Conservation (phyloP, 1,284 basidiomycete genomes). For the Pholiota adiposa region DNA sequence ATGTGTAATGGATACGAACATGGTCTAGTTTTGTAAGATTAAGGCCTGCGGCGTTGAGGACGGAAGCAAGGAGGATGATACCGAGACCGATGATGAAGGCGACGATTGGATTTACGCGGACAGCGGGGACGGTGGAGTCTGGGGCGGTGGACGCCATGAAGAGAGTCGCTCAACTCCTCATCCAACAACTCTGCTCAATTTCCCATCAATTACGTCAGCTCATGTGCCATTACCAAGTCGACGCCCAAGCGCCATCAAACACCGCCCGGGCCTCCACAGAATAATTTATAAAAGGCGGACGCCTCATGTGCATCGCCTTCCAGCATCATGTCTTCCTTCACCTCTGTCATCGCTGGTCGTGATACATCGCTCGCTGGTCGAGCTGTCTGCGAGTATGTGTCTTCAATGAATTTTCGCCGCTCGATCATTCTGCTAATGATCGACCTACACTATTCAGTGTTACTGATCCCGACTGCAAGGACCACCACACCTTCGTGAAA, state of each 20-base stretch:
- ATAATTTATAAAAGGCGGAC: neutral
- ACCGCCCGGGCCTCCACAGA: neutral
- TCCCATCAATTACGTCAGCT: constrained; percentile 10
- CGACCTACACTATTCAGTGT: neutral
- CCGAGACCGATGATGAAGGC: constrained; percentile 82
- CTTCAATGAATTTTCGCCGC: neutral
- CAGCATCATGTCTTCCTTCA: neutral
- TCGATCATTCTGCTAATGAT: neutral
- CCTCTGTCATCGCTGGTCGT: constrained; percentile 8
- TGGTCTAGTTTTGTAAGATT: constrained; percentile 87
- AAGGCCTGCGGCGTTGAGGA: constrained; percentile 84
- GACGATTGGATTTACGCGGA: constrained; percentile 58
- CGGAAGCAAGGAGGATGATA: constrained; percentile 78
- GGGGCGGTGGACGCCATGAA: constrained; percentile 18
- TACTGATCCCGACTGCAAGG: neutral
- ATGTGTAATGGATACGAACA: constrained; percentile 42
- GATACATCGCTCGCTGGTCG: constrained; percentile 4
- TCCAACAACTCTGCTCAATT: neutral
- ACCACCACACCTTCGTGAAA: neutral
- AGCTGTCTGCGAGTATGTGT: constrained; percentile 7
- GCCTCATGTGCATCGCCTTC: neutral
- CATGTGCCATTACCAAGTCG: neutral
- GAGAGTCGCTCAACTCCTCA: neutral
- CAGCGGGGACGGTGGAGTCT: constrained; percentile 11
- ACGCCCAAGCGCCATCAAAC: neutral